phyloP scores from a whole-genome alignment of 169 alveolate species.

The Eimeria necatrix region DNA sequence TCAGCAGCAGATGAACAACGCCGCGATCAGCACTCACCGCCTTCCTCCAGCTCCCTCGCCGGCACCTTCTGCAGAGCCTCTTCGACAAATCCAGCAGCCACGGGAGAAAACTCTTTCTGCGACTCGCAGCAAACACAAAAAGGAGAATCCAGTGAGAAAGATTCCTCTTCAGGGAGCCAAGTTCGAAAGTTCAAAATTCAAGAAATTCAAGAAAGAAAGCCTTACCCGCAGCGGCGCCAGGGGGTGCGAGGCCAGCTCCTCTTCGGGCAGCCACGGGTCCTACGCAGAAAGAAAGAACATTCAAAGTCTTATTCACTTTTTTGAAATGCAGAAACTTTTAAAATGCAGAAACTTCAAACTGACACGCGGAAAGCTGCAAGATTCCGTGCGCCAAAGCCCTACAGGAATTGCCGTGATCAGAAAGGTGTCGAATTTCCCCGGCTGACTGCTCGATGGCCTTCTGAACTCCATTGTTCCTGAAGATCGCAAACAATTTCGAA shows the following conservation, averaged over 20 bases:
- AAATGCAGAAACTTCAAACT: too few relatives aligned
- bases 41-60: too few relatives aligned
- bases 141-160: background rate
- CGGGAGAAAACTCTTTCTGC: slow-evolving; percentile 15
- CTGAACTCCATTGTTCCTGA: slow-evolving; percentile 37
- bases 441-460: background rate
- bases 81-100: background rate
- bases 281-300: background rate
- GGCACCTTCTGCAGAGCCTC: background rate
- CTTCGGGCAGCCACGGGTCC: slow-evolving; percentile 38
- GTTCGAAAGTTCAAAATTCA: too few relatives aligned
- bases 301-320: background rate
- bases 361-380: background rate
- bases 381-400: background rate
- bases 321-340: too few relatives aligned
- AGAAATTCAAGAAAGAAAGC: too few relatives aligned
- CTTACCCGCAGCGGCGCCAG: slow-evolving; percentile 1
- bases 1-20: too few relatives aligned
- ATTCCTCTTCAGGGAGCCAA: too few relatives aligned
- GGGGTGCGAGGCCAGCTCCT: background rate
- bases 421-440: background rate
- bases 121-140: background rate
- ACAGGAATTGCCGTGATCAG: slow-evolving; percentile 32
- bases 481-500: background rate
- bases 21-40: too few relatives aligned